Conservation (phyloP, 2,329 filamentous ascomycete species). For the Penicillium sp. region DNA sequence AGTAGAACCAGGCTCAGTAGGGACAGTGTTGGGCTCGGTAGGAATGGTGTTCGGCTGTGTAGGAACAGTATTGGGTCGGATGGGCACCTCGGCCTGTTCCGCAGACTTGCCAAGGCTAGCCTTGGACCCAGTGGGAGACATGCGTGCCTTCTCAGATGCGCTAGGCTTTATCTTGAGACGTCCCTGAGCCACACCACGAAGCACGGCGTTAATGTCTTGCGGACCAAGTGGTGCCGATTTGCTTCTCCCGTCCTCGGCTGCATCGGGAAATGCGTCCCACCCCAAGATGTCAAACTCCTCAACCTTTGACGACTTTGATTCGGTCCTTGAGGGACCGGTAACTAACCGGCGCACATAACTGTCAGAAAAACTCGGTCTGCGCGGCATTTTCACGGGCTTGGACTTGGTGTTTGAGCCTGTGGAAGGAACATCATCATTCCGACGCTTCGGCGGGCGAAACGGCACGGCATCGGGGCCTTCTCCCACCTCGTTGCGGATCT, state of each 20-base stretch:
- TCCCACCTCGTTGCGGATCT: constrained; percentile 40
- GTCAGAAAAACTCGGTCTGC: constrained; percentile 31
- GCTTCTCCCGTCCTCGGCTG: constrained; percentile 36
- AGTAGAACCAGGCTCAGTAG: constrained; percentile 27
- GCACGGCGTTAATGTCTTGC: constrained; percentile 32
- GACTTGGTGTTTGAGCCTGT: constrained; percentile 29
- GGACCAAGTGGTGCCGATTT: constrained; percentile 37
- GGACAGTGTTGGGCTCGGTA: constrained; percentile 24
- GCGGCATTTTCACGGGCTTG: constrained; percentile 35
- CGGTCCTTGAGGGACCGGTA: constrained; percentile 31
- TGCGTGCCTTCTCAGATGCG: constrained; percentile 28
- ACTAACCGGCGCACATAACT: constrained; percentile 29
- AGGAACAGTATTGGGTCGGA: constrained; percentile 23
- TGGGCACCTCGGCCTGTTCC: constrained; percentile 21
- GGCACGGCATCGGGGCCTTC: constrained; percentile 29
- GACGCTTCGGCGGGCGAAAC: constrained; percentile 32
- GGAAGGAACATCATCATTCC: constrained; percentile 33
- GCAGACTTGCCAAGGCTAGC: constrained; percentile 18
- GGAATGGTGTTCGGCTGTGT: constrained; percentile 24
- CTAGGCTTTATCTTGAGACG: constrained; percentile 33
- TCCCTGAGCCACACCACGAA: constrained; percentile 36
- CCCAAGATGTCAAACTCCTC: constrained; percentile 15
- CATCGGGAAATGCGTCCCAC: constrained; percentile 32
- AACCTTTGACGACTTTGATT: constrained; percentile 18
- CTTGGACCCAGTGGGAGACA: constrained; percentile 34